These are phyloP conservation scores for Aureobasidium sp. DNA, from an alignment of 2,329 filamentous ascomycete genomes.

Conservation along the genomic window DNA sequence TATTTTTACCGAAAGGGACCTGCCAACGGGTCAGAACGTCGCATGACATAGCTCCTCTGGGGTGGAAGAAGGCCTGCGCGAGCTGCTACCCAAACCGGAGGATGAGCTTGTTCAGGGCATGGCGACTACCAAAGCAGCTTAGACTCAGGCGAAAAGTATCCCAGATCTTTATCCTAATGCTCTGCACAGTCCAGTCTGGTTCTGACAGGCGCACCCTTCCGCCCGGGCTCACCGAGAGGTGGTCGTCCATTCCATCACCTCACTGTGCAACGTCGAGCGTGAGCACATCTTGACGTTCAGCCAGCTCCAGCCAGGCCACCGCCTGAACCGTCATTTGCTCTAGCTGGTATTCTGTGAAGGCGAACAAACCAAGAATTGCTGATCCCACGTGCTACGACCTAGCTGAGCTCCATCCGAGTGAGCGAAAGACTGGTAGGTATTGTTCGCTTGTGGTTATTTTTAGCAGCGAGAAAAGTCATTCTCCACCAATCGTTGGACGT, in stretches of 20 bases:
- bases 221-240: slow-evolving; percentile 3
- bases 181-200: slow-evolving; percentile 11
- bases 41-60: slow-evolving; percentile 15
- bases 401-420: background rate
- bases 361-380: background rate
- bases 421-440: slow-evolving; percentile 1
- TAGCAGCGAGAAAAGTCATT: slow-evolving; percentile 1
- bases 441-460: slow-evolving; percentile 12
- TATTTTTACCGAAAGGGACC: slow-evolving; percentile 14
- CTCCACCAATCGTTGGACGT: slow-evolving; percentile 7
- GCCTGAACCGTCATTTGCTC: background rate
- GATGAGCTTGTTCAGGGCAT: slow-evolving; percentile 9
- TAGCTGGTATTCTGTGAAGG: background rate
- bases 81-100: slow-evolving; percentile 10
- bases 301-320: background rate
- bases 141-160: slow-evolving; percentile 6
- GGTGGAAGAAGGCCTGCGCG: background rate
- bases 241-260: slow-evolving; percentile 11
- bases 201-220: slow-evolving; percentile 8
- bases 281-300: background rate
- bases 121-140: slow-evolving; percentile 6
- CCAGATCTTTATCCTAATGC: background rate
- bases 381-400: slow-evolving; percentile 13
- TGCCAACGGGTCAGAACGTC: slow-evolving; percentile 15
- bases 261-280: background rate